phyloP scores from a whole-genome alignment of 768 basidiomycete genomes.

The Lentinula sp. region DNA sequence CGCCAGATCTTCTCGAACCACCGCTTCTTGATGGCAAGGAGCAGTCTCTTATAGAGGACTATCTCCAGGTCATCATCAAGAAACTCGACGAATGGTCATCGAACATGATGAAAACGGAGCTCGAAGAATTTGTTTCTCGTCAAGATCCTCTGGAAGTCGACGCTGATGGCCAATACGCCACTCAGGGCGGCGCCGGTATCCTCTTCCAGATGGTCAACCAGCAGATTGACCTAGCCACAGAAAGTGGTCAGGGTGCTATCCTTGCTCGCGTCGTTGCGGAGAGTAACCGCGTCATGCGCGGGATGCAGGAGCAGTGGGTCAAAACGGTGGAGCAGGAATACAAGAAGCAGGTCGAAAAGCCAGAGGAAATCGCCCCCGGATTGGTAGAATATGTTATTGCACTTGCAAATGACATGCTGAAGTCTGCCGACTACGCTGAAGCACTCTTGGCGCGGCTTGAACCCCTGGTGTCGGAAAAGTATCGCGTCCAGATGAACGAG shows the following conservation, averaged over 20 bases:
- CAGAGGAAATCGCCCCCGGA: conserved; percentile 82
- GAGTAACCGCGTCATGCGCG: conserved; percentile 82
- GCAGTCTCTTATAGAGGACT: conserved; percentile 90
- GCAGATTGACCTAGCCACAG: conserved; percentile 90
- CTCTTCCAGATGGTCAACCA: conserved; percentile 98
- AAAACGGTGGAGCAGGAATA: conserved; percentile 77
- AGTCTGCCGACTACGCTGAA: conserved; percentile 91
- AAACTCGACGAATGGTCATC: conserved; percentile 97
- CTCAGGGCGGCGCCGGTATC: conserved; percentile 87
- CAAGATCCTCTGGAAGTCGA: conserved; percentile 85
- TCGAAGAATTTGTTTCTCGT: conserved; percentile 76
- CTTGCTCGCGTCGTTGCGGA: conserved; percentile 88
- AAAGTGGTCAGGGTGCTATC: conserved; percentile 93
- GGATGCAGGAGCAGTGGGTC: conserved; percentile 84
- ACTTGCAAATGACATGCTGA: conserved; percentile 96
- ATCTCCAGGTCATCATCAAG: conserved; percentile 85
- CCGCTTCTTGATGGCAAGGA: conserved; percentile 94
- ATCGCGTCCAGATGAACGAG: conserved; percentile 75
- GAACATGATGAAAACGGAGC: conserved; percentile 90
- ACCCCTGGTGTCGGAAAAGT: conserved; percentile 90
- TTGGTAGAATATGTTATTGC: conserved; percentile 96
- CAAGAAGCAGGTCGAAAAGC: conserved; percentile 83
- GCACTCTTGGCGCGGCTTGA: conserved; percentile 81
- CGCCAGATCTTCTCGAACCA: conserved; percentile 78
- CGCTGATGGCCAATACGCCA: conserved; percentile 84